A percentile compares a stretch with the other conserved stretches of the same genome.
These are phyloP conservation scores for Craspedostauros australis DNA, from an alignment of 108 stramenopile species.

Conservation along the genomic window DNA sequence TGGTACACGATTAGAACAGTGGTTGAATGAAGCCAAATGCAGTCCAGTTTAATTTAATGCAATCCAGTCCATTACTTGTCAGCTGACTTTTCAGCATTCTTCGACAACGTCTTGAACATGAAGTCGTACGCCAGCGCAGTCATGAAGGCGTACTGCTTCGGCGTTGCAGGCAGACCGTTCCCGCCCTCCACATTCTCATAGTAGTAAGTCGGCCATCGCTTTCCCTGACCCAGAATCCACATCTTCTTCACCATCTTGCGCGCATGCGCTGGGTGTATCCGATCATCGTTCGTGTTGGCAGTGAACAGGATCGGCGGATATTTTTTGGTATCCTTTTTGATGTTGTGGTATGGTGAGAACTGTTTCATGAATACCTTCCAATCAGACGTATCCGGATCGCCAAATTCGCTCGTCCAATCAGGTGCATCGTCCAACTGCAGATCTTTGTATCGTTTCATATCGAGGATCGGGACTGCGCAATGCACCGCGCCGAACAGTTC, in stretches of 20 bases:
- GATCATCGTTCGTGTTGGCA: constrained; percentile 72
- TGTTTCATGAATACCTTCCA: constrained; percentile 69
- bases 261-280: constrained; percentile 86
- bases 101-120: constrained; percentile 45
- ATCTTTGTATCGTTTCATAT: constrained; percentile 65
- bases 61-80: background rate
- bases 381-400: constrained; percentile 82
- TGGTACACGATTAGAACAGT: no score
- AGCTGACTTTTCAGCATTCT: constrained; percentile 8
- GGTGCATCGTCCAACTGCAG: constrained; percentile 59
- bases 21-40: no score
- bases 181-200: constrained; percentile 83
- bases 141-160: constrained; percentile 68
- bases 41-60: no score
- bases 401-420: constrained; percentile 93
- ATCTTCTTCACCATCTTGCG: constrained; percentile 75
- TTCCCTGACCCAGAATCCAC: constrained; percentile 60
- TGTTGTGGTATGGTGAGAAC: constrained; percentile 83
- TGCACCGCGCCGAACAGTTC: constrained; percentile 89
- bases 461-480: constrained; percentile 86
- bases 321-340: constrained; percentile 41
- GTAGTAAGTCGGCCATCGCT: constrained; percentile 69
- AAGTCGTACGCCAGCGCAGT: constrained; percentile 64
- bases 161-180: constrained; percentile 68
- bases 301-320: constrained; percentile 67